Percentiles rank a stretch among this genome's conserved stretches.
phyloP scores from a whole-genome alignment of 75 land plant genomes.

The Picea sitchensis region DNA sequence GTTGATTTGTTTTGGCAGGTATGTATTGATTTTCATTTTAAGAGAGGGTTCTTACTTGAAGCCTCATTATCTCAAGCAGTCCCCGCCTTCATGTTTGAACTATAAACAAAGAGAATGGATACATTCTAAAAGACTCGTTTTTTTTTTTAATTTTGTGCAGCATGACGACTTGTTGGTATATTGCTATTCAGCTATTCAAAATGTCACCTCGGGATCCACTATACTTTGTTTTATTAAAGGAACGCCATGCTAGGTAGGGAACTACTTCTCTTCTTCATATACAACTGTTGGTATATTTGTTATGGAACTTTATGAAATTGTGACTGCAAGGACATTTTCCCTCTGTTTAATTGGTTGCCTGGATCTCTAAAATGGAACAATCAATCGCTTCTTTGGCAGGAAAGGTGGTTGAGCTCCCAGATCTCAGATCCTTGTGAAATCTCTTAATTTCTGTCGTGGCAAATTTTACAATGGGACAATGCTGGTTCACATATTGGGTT shows the following conservation, averaged over 20 bases:
- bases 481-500: neutral
- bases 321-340: neutral
- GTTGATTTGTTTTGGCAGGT: conserved; percentile 39
- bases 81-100: neutral
- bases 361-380: neutral
- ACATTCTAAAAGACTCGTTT: neutral
- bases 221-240: conserved; percentile 23
- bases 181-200: conserved; percentile 36
- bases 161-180: conserved; percentile 27
- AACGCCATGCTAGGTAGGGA: conserved; percentile 20
- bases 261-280: neutral
- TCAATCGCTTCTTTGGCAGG: neutral
- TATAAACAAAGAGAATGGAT: neutral
- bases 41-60: neutral
- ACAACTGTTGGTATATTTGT: neutral
- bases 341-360: neutral
- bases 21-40: conserved; percentile 1
- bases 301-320: neutral
- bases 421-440: neutral
- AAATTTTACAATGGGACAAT: neutral
- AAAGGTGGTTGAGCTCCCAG: conserved; percentile 6
- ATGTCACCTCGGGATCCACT: conserved; percentile 26
- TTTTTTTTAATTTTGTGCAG: conserved; percentile 9
- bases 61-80: no score
- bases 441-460: no score